These are phyloP conservation scores for Fraxinus xanthoxyloides DNA, from an alignment of 305 asterid genomes.

Conservation along the genomic window DNA sequence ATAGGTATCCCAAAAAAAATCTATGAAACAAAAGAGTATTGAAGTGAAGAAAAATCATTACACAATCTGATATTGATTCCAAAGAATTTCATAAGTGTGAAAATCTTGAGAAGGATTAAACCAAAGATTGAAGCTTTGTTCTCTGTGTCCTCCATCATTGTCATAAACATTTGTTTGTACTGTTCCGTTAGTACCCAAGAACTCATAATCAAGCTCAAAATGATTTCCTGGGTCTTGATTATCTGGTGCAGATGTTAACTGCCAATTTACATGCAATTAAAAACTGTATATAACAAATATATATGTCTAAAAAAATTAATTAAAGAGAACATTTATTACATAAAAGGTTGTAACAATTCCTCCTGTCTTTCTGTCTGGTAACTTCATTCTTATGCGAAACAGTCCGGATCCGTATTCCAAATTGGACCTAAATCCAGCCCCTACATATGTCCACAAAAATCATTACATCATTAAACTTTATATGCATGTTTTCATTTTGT, in stretches of 20 bases:
- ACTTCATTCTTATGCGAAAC: slow-evolving; percentile 37
- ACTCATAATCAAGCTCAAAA: slow-evolving; percentile 34
- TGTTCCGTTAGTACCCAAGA: slow-evolving; percentile 24
- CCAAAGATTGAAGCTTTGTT: slow-evolving; percentile 31
- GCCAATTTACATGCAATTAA: not conserved
- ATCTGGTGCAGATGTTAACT: slow-evolving; percentile 14
- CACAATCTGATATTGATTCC: slow-evolving; percentile 49
- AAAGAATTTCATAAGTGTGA: slow-evolving; percentile 31
- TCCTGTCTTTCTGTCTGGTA: slow-evolving; percentile 21
- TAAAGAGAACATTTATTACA: slow-evolving; percentile 15
- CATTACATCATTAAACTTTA: not conserved
- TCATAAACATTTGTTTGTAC: slow-evolving; percentile 34
- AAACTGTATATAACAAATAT: not conserved
- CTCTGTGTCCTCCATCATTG: slow-evolving; percentile 23
- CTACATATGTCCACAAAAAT: not conserved
- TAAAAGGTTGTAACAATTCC: slow-evolving; percentile 39
- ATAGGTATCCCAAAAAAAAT: no score
- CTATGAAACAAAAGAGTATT: not conserved
- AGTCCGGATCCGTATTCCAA: slow-evolving; percentile 29
- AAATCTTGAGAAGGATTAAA: slow-evolving; percentile 38
- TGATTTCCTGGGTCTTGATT: slow-evolving; percentile 4
- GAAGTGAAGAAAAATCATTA: slow-evolving; percentile 11
- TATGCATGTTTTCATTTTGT: not conserved
- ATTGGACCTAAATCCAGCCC: slow-evolving; percentile 43
- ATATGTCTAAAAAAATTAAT: not conserved